A percentile compares a stretch with the other conserved stretches of the same genome.
Conservation (phyloP, 441 rosid species). For the Pelargonium cotyledonis region DNA sequence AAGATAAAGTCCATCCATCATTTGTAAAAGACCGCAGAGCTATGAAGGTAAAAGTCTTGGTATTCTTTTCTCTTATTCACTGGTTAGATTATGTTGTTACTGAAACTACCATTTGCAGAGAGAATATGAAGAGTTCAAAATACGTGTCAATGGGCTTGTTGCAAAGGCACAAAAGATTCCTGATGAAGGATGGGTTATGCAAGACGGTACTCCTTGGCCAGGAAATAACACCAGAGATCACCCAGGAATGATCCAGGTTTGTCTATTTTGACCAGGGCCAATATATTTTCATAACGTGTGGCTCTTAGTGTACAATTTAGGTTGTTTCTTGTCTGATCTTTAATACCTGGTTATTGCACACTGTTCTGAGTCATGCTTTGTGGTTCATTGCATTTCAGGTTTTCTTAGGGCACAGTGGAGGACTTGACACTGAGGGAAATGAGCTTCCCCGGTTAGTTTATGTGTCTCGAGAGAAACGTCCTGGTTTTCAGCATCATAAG, state of each 20-base stretch:
- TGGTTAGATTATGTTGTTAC: too few relatives aligned
- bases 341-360: too few relatives aligned
- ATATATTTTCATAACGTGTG: too few relatives aligned
- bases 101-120: conserved; percentile 42
- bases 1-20: conserved; percentile 92
- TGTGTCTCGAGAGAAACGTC: conserved; percentile 97
- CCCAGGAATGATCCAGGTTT: conserved; percentile 99
- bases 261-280: too few relatives aligned
- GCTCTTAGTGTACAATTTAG: too few relatives aligned
- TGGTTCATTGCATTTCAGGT: conserved; percentile 41
- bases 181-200: conserved; percentile 99
- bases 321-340: too few relatives aligned
- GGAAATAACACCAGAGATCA: conserved; percentile 96
- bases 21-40: conserved; percentile 97
- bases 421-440: conserved; percentile 92
- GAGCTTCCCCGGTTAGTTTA: conserved; percentile 94
- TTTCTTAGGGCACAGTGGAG: conserved; percentile 97
- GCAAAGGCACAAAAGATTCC: conserved; percentile 87
- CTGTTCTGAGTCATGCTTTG: too few relatives aligned
- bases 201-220: conserved; percentile 99
- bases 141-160: conserved; percentile 85
- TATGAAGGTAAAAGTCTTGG: conserved; percentile 59
- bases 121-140: conserved; percentile 92
- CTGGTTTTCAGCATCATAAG: conserved; percentile 96
- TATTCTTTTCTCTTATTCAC: not conserved